Evolutionary conservation across 176 grass and related monocot species (phyloP), one percentile per base, ranked within the genome.

Genomic region (Juncus inflexus): DNA sequence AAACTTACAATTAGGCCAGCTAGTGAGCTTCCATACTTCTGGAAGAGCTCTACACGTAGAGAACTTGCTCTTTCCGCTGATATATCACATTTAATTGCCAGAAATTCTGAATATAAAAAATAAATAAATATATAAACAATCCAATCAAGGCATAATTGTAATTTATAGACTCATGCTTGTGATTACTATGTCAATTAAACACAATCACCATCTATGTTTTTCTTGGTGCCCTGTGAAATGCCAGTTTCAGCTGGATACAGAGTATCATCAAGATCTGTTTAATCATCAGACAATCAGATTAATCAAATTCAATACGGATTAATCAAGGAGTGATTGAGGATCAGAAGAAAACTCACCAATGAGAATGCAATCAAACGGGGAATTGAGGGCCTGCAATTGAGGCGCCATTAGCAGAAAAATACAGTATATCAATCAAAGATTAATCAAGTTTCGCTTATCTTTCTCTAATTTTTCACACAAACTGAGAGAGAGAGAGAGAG

Each of bases 251-350:
- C 73, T 14, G 92, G 85, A 80, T 96, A 96, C 72, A 96, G 70
- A 37, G 92, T 91, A 87, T 96, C 92, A 65, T 96, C 92, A 1
- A 96, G 84, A 81, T 96, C 87, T 96, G 55, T 59, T 42, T 47
- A 9, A 43, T 13, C 15, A 41, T 9, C n/a, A 16, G 7, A 37
- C 12, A 55, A n/a, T 14, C 15, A 11, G 1, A 56, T 13, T 14
- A 35, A 3, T 16, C 4, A 50, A 5, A 59, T 2, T 60, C 47
- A 37, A 51, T 10, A 8, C 3, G 9, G 39, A 37, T 15, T 6
- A 0, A 28, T 35, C 37, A 40, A 42, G 6, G 0, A 11, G 6
- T 42, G 15, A 70, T 16, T 12, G 4, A 19, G 43, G 12, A 74
- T 28, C 8, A 35, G 3, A 15, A 40, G 6, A 12, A 36, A 4